Percentiles rank a stretch among this genome's conserved stretches.
These are phyloP conservation scores for Microcos paniculata DNA, from an alignment of 345 rosid genomes.

Conservation along the genomic window DNA sequence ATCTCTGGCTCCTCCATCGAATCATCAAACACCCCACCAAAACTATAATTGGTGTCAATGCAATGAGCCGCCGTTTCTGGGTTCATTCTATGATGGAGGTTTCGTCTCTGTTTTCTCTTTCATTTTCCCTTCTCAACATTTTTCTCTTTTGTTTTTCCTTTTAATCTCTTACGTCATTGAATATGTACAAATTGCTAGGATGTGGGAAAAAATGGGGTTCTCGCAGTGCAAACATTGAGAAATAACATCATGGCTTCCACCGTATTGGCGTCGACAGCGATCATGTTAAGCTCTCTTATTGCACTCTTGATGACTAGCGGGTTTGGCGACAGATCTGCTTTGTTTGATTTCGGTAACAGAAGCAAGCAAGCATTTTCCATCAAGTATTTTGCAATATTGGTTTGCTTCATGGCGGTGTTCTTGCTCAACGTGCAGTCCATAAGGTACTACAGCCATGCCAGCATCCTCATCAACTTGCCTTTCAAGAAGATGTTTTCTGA, in stretches of 20 bases:
- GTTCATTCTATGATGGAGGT: constrained; percentile 95
- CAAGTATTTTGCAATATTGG: constrained; percentile 63
- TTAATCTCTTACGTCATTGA: background rate
- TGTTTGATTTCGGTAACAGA: constrained; percentile 50
- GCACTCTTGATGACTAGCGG: constrained; percentile 59
- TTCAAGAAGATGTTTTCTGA: constrained; percentile 40
- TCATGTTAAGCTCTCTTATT: constrained; percentile 74
- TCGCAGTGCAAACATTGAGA: constrained; percentile 85
- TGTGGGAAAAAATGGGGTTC: constrained; percentile 65
- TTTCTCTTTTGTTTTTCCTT: background rate
- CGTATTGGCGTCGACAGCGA: constrained; percentile 78
- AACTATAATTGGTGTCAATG: constrained; percentile 71
- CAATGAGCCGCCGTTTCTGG: constrained; percentile 84
- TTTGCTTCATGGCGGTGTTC: constrained; percentile 68
- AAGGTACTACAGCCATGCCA: constrained; percentile 82
- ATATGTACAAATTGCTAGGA: constrained; percentile 37
- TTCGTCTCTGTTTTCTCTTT: background rate
- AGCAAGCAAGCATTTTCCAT: constrained; percentile 54
- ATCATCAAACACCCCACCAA: constrained; percentile 52
- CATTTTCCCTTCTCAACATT: background rate
- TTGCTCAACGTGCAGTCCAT: constrained; percentile 69
- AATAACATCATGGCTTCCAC: constrained; percentile 98
- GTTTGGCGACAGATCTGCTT: constrained; percentile 9
- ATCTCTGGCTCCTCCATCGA: constrained; percentile 65
- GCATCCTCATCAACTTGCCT: constrained; percentile 75